A percentile compares a stretch with the other conserved stretches of the same genome.
Evolutionary conservation across 129 eudicot genomes (phyloP).

Genomic region (Flaveria trinervia): DNA sequence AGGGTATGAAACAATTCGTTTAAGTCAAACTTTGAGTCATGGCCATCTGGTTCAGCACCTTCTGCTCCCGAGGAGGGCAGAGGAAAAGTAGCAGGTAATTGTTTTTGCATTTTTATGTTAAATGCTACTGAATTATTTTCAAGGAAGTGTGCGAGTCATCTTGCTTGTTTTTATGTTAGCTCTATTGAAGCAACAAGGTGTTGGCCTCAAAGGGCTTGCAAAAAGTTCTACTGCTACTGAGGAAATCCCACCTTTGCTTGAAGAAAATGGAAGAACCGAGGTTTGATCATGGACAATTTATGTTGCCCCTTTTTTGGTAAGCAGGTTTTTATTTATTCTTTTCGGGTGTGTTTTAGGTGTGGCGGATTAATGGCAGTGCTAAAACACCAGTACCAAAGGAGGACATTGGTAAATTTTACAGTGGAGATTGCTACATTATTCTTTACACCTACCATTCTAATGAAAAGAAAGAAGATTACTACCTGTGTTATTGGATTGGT

Average conservation of each 20-base stretch:
- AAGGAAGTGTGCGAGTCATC: not conserved
- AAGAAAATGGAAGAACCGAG: constrained; percentile 92
- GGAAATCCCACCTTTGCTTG: constrained; percentile 97
- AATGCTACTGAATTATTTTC: not conserved
- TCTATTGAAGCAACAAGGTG: constrained; percentile 98
- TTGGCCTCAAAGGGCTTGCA: constrained; percentile 70
- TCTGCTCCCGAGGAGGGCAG: constrained; percentile 92
- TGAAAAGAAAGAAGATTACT: constrained; percentile 93
- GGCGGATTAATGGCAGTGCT: constrained; percentile 88
- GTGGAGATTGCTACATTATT: constrained; percentile 97
- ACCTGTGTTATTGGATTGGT: constrained; percentile 91
- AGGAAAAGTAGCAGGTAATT: constrained; percentile 95
- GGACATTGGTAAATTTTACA: constrained; percentile 88
- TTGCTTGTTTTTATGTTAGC: constrained; percentile 48
- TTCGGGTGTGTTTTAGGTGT: constrained; percentile 50
- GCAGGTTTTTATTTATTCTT: not conserved
- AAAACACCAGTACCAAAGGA: constrained; percentile 82
- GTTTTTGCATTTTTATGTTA: not conserved
- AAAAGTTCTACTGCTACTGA: constrained; percentile 77
- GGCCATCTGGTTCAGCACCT: constrained; percentile 98
- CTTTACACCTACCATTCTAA: constrained; percentile 90
- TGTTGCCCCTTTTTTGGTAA: not conserved
- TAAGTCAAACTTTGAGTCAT: constrained; percentile 94
- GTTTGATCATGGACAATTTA: constrained; percentile 39
- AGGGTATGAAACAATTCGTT: constrained; percentile 92